A percentile compares a stretch with the other conserved stretches of the same genome.
phyloP scores from a whole-genome alignment of 768 basidiomycete genomes.

The Leccinellum luteum region DNA sequence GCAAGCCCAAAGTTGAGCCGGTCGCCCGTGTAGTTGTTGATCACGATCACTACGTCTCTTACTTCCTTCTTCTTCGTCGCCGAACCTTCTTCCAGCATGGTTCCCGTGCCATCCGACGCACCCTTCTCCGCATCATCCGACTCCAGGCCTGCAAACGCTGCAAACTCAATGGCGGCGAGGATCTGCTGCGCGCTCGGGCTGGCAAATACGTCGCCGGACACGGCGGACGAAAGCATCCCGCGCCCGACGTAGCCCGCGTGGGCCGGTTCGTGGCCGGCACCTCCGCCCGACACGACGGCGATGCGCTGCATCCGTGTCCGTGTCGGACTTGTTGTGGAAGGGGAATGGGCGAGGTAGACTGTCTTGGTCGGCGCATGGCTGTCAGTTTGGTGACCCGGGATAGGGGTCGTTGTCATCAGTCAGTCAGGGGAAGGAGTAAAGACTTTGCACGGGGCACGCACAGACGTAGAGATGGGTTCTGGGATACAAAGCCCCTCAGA shows the following conservation, averaged over 20 bases:
- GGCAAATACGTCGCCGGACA: conserved; percentile 63
- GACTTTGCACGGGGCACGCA: conserved; percentile 26
- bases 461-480: conserved; percentile 41
- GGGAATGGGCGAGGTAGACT: conserved; percentile 30
- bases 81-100: no score
- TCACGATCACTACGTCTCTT: conserved; percentile 35
- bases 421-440: neutral
- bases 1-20: conserved; percentile 59
- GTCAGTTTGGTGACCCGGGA: neutral
- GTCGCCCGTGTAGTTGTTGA: conserved; percentile 55
- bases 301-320: conserved; percentile 19
- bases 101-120: no score
- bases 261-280: conserved; percentile 60
- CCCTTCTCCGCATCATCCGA: neutral
- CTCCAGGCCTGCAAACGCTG: conserved; percentile 34
- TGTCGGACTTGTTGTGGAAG: conserved; percentile 4
- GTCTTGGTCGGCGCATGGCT: conserved; percentile 39
- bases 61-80: neutral
- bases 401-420: neutral
- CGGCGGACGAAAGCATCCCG: conserved; percentile 55
- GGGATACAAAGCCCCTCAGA: conserved; percentile 39
- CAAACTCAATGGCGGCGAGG: conserved; percentile 45
- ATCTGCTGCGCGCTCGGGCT: conserved; percentile 62
- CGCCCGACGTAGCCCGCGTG: conserved; percentile 54
- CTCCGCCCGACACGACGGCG: conserved; percentile 47